Evolutionary conservation across 2,329 filamentous ascomycete genomes (phyloP).

Genomic region (Furcasterigmium sp.): DNA sequence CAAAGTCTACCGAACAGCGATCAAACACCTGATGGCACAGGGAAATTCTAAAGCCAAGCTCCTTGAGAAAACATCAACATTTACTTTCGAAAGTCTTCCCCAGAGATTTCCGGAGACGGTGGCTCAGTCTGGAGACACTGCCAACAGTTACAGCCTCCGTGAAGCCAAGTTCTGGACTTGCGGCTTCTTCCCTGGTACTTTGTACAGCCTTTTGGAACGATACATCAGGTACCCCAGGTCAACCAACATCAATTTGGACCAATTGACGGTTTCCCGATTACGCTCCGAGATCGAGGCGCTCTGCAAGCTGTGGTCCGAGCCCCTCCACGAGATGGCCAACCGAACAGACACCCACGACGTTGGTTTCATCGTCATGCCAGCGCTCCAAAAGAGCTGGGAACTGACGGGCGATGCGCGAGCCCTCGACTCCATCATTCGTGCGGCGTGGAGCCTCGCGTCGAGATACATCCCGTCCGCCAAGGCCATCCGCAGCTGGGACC

Average conservation of each 20-base stretch:
- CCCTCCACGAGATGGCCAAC: slow-evolving; percentile 28
- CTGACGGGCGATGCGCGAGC: slow-evolving; percentile 33
- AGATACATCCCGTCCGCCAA: slow-evolving; percentile 33
- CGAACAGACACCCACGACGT: slow-evolving; percentile 49
- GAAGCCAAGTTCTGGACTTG: slow-evolving; percentile 10
- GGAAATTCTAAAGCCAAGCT: too few relatives aligned
- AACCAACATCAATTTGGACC: too few relatives aligned
- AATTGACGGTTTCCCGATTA: slow-evolving; percentile 28
- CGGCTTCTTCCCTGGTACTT: slow-evolving; percentile 29
- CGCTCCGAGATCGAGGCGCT: slow-evolving; percentile 15
- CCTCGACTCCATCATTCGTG: slow-evolving; percentile 32
- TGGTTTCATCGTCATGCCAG: slow-evolving; percentile 46
- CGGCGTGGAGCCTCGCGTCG: slow-evolving; percentile 37
- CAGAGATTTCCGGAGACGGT: slow-evolving; percentile 22
- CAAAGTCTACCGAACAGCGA: slow-evolving; percentile 8
- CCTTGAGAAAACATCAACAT: slow-evolving; percentile 4
- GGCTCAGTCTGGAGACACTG: slow-evolving; percentile 4
- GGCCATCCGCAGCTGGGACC: slow-evolving; percentile 45
- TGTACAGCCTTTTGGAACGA: slow-evolving; percentile 29
- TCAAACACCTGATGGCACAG: background rate
- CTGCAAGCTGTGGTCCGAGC: slow-evolving; percentile 24
- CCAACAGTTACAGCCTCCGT: slow-evolving; percentile 1
- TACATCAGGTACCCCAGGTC: slow-evolving; percentile 22
- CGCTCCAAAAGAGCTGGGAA: slow-evolving; percentile 40
- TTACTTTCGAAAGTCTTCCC: slow-evolving; percentile 2